Evolutionary conservation across 2,329 filamentous ascomycete species (phyloP), one percentile per base, ranked within the genome.

Genomic region (Alternaria gaisen): DNA sequence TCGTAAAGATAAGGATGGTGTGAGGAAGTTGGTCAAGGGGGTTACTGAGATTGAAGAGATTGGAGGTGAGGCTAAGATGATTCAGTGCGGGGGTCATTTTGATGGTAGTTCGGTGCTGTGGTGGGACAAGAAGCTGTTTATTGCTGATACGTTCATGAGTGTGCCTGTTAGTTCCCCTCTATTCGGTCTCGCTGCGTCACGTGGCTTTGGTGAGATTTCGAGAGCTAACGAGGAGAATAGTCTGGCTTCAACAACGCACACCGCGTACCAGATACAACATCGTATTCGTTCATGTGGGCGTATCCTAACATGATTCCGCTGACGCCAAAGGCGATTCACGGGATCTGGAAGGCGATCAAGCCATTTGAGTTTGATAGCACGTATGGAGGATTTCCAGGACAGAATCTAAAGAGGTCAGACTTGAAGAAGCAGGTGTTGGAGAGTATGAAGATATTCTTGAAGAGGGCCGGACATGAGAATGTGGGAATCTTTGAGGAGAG

Each of bases 1-100:
- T 57, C 79, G 84, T 3, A 66, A 72, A 9, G 83, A 85, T 63
- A 64, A n/a, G 66, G 28, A 80, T 8, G 81, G 84, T 5, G 59
- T 76, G 54, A 32, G 73, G 59, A 80, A 80, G 4, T 82, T 87
- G 64, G 79, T 90, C 48, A 71, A 78, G 0, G 76, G 73, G 1
- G 68, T 72, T 3, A 67, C 65, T 20, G 74, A 80, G 53, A 77
- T 84, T 73, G 41, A 82, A 61, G 68, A 82, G 0, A 87, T 86
- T 0, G 22, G 36, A 0, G 55, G 65, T 0, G 56, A 59, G 18
- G 83, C 89, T 4, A 85, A 81, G 32, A 87, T 86, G 0, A 82
- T 94, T 53, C 92, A 92, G 76, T 83, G 90, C 0, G 91, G 91
- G 0, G 92, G 92, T 0, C 92, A 96, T 80, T 95, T 95, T 70